These are phyloP conservation scores for Trametes gibbosa DNA, from an alignment of 768 basidiomycete species.

Conservation along the genomic window DNA sequence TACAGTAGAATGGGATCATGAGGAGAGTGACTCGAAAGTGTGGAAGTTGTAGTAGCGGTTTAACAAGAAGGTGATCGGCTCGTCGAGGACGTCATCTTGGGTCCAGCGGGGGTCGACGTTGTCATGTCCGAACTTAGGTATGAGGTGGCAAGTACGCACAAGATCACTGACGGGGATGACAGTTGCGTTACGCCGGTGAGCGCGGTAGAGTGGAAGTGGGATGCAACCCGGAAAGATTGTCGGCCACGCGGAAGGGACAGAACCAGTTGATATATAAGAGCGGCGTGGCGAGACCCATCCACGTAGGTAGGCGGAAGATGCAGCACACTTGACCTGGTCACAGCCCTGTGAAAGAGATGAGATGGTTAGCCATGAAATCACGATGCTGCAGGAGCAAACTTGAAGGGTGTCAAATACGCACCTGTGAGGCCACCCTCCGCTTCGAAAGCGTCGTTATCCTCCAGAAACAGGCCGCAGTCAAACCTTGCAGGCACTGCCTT, in stretches of 20 bases:
- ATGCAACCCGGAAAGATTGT: neutral
- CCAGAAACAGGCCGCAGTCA: neutral
- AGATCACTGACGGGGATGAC: neutral
- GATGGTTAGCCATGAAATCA: neutral
- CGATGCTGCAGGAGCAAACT: neutral
- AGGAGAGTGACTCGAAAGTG: neutral
- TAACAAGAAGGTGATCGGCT: neutral
- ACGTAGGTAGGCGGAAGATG: neutral
- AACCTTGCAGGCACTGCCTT: neutral
- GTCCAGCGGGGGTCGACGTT: no score
- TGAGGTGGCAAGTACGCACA: neutral
- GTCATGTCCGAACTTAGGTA: neutral
- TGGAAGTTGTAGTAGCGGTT: conserved; percentile 1
- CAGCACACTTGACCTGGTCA: neutral
- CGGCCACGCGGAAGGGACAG: neutral
- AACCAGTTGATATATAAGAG: neutral
- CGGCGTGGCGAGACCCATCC: neutral
- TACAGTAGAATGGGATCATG: no score
- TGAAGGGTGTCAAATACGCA: neutral
- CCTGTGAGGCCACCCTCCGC: neutral
- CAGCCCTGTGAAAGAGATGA: neutral
- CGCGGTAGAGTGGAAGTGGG: neutral
- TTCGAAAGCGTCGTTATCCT: neutral
- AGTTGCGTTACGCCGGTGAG: neutral
- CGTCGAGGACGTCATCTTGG: neutral